Evolutionary conservation across 179 eudicot genomes (phyloP), one percentile per base, ranked within the genome.

Genomic region (Gypsophila paniculata): DNA sequence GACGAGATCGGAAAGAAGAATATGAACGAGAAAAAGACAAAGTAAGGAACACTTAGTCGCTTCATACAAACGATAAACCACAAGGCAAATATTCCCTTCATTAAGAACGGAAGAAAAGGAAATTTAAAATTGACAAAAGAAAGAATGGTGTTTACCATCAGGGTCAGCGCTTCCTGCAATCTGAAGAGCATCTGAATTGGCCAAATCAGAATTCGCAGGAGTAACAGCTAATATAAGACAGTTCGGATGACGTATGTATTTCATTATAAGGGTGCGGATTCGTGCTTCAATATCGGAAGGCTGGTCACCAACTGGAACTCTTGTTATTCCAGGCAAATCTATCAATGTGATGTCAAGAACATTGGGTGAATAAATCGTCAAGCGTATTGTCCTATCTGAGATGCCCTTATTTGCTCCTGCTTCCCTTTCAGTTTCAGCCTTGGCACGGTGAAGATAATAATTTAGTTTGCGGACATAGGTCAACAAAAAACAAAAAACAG

Each of bases 281-380:
- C 90, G 87, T 66, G 90, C 88, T 78, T 95, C 98, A 57, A 95
- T 90, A 75, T 95, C 98, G 74, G 93, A 76, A 48, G 99, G 97
- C 81, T 95, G 99, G 74, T 95, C 99, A 77, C 99, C 99, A 71
- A 95, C 99, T 52, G 99, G 98, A 76, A 95, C 99, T 80, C 87
- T 92, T 46, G 99, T 95, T 53, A 95, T 86, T 62, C 97, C 99
- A 53, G 99, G 98, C 80, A 95, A 85, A 87, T 95, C 99, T 73
- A 95, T 95, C 79, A 95, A 79, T 61, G 99, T 92, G 39, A 95
- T 88, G 74, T 95, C 95, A 74, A 95, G 98, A 86, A 92, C 99
- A 84, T 85, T 85, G 34, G 98, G 98, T 8, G 97, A 95, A 71
- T 84, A 84, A 49, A 92, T 90, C 82, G 90, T 92, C 73, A 95